Evolutionary conservation across 2,329 filamentous ascomycete species (phyloP).

Genomic region (Monilinia fructicola): DNA sequence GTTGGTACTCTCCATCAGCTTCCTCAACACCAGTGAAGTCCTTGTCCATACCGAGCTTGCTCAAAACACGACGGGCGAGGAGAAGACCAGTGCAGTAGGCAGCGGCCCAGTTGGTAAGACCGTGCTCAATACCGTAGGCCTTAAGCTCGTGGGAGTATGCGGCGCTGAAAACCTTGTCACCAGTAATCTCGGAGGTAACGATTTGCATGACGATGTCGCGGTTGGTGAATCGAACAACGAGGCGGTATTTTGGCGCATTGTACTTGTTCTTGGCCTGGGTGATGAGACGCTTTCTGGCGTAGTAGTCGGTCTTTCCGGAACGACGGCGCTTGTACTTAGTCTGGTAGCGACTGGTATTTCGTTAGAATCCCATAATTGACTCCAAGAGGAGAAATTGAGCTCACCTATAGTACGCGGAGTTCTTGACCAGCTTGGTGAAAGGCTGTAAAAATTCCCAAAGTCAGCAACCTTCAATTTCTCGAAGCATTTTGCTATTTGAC

Average conservation of each 20-base stretch:
- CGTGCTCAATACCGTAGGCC: slow-evolving; percentile 96
- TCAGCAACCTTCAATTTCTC: slow-evolving; percentile 99
- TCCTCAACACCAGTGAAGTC: slow-evolving; percentile 95
- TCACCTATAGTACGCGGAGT: slow-evolving; percentile 98
- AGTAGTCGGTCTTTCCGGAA: slow-evolving; percentile 99
- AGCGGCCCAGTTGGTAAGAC: slow-evolving; percentile 99
- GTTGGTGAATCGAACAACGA: slow-evolving; percentile 99
- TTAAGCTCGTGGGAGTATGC: slow-evolving; percentile 98
- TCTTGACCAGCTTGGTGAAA: slow-evolving; percentile 96
- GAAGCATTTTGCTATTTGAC: slow-evolving; percentile 97
- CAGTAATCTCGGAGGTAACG: slow-evolving; percentile 90
- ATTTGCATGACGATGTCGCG: slow-evolving; percentile 99
- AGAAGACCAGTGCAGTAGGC: slow-evolving; percentile 96
- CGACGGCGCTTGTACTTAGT: slow-evolving; percentile 99
- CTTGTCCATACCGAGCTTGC: slow-evolving; percentile 95
- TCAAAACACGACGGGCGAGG: slow-evolving; percentile 91
- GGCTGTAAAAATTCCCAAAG: slow-evolving; percentile 69
- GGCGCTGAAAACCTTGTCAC: slow-evolving; percentile 92
- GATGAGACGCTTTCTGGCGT: slow-evolving; percentile 98
- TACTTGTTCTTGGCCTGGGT: slow-evolving; percentile 99
- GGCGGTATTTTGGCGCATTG: slow-evolving; percentile 99
- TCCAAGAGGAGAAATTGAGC: slow-evolving; percentile 43
- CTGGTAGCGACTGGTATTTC: slow-evolving; percentile 79
- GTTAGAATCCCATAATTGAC: slow-evolving; percentile 26
- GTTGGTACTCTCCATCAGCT: slow-evolving; percentile 89